Percentiles rank a stretch among this genome's conserved stretches.
phyloP scores from a whole-genome alignment of 2,329 filamentous ascomycete genomes.

The Neophaeococcomyces aloes region DNA sequence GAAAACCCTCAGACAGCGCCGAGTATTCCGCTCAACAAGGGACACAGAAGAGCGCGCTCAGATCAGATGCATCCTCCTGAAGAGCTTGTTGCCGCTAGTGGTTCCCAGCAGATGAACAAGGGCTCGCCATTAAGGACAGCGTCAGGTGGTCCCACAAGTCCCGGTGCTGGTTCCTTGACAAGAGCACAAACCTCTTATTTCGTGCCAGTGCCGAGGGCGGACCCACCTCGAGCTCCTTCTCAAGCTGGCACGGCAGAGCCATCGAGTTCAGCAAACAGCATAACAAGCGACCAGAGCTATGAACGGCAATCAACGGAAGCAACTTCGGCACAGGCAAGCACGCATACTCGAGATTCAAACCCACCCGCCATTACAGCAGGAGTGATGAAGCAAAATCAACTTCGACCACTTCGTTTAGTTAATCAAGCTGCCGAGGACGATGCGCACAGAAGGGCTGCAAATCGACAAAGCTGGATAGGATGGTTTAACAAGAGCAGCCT shows the following conservation, averaged over 20 bases:
- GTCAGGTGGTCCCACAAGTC: slow-evolving; percentile 44
- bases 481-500: slow-evolving; percentile 31
- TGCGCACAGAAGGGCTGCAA: slow-evolving; percentile 33
- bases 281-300: slow-evolving; percentile 39
- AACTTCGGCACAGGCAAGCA: slow-evolving; percentile 34
- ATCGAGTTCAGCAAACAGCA: slow-evolving; percentile 55
- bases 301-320: slow-evolving; percentile 37
- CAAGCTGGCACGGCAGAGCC: slow-evolving; percentile 33
- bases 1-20: slow-evolving; percentile 40
- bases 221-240: slow-evolving; percentile 24
- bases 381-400: slow-evolving; percentile 58
- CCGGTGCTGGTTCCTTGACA: slow-evolving; percentile 46
- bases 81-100: slow-evolving; percentile 47
- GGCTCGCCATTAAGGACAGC: slow-evolving; percentile 42
- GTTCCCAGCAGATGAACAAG: slow-evolving; percentile 86
- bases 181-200: slow-evolving; percentile 51
- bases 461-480: slow-evolving; percentile 37
- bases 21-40: slow-evolving; percentile 37
- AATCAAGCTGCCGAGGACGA: slow-evolving; percentile 49
- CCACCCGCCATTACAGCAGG: slow-evolving; percentile 23
- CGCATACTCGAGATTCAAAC: slow-evolving; percentile 35
- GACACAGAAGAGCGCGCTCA: slow-evolving; percentile 40
- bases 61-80: slow-evolving; percentile 30
- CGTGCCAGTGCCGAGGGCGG: slow-evolving; percentile 25
- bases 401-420: slow-evolving; percentile 76